Percentiles rank a stretch among this genome's conserved stretches.
These are phyloP conservation scores for Aspergillus nidulans DNA, from an alignment of 495 filamentous ascomycete genomes.

Conservation along the genomic window DNA sequence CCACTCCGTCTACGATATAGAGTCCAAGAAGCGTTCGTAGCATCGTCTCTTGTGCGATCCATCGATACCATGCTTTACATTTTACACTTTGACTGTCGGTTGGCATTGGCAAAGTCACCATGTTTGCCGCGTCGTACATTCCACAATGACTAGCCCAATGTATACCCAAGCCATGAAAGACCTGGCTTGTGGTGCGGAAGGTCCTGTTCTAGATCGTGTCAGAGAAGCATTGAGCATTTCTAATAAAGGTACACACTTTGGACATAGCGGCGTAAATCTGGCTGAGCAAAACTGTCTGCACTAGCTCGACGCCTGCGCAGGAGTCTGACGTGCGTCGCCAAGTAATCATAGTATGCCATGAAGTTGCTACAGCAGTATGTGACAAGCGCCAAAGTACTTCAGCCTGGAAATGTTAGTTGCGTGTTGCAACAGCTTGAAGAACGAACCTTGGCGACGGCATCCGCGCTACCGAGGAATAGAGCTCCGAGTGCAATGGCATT, in stretches of 20 bases:
- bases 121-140: background rate
- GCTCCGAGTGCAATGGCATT: background rate
- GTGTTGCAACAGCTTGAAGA: background rate
- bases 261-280: constrained; percentile 3
- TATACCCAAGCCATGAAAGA: background rate
- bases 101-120: background rate
- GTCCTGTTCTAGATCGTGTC: background rate
- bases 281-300: background rate
- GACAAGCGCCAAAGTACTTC: background rate
- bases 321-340: background rate
- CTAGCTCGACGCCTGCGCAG: background rate
- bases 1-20: constrained; percentile 1
- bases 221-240: too few relatives aligned
- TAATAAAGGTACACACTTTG: background rate
- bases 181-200: constrained; percentile 1
- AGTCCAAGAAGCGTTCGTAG: background rate
- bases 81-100: background rate
- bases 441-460: background rate
- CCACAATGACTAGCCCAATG: constrained; percentile 4
- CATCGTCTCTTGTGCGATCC: constrained; percentile 3
- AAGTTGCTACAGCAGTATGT: constrained; percentile 2
- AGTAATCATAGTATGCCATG: background rate
- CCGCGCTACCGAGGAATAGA: background rate
- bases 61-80: background rate
- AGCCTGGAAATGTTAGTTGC: background rate